A percentile compares a stretch with the other conserved stretches of the same genome.
These are phyloP conservation scores for Apophysomyces ossiformis DNA, from an alignment of 371 early-diverging fungal species.

Conservation along the genomic window DNA sequence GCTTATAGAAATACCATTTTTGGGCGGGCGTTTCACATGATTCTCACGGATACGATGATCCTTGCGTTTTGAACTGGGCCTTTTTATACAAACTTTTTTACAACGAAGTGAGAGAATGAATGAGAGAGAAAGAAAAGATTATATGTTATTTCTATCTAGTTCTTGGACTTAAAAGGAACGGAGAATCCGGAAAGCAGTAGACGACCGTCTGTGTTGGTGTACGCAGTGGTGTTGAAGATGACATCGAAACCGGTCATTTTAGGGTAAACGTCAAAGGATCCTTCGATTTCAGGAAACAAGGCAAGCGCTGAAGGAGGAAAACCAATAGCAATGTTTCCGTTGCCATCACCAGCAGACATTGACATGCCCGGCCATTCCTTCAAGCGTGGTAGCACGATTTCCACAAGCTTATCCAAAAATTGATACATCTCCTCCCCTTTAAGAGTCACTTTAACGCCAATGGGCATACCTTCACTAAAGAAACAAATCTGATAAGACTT, in stretches of 20 bases:
- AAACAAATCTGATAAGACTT: slow-evolving; percentile 1
- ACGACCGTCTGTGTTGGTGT: slow-evolving; percentile 81
- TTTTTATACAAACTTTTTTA: slow-evolving; percentile 11
- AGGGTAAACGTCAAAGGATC: slow-evolving; percentile 91
- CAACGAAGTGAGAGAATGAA: not conserved
- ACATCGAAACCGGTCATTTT: slow-evolving; percentile 87
- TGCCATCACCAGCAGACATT: slow-evolving; percentile 78
- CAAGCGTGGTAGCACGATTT: slow-evolving; percentile 92
- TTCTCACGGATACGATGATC: not conserved
- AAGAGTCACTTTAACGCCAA: slow-evolving; percentile 81
- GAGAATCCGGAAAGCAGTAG: slow-evolving; percentile 89
- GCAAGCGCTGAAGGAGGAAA: slow-evolving; percentile 84
- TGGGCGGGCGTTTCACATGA: slow-evolving; percentile 1
- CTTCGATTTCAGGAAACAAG: slow-evolving; percentile 96
- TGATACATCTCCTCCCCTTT: slow-evolving; percentile 89
- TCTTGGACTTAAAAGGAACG: slow-evolving; percentile 75
- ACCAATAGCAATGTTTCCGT: slow-evolving; percentile 85
- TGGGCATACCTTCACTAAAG: slow-evolving; percentile 81
- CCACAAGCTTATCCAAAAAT: slow-evolving; percentile 93
- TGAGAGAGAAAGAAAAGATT: no score
- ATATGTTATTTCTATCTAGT: slow-evolving; percentile 16
- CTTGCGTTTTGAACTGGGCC: slow-evolving; percentile 2
- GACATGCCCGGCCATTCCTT: slow-evolving; percentile 90
- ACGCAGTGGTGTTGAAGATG: slow-evolving; percentile 84
- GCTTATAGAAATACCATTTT: not conserved